Base-by-base conservation (phyloP, 176 grass and related monocot genomes). In the Thalia dealbata region DNA sequence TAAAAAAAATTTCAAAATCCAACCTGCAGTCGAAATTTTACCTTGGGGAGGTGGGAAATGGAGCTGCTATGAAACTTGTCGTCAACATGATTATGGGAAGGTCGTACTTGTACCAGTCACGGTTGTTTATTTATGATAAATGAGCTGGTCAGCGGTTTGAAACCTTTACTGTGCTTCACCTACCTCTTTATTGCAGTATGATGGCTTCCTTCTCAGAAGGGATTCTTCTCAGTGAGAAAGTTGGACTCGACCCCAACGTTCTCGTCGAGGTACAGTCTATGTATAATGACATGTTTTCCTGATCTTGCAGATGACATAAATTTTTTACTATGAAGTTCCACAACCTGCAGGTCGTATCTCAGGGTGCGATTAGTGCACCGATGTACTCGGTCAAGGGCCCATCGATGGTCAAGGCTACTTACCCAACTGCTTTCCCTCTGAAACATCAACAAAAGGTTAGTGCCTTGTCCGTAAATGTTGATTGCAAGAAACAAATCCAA, bases 81-180 rank as follows among this genome's bases (percentile, higher is more conserved):
- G 93, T 97, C 73, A 97, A 97, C 73, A 97, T 90, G 93, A 88
- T 97, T 24, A 96, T 96, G 93, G 87, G 93, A 72, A 92, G 89
- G 93, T 97, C 71, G 52, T 48, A 61, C 71, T 71, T 75, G 69
- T 71, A 15, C 24, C 14, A 26, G 11, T 14, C 24, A 43, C 25
- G 22, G 8, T 23, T 32, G 42, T 70, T 5, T 12, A 14, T 6
- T 18, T 18, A 16, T 42, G 10, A n/a, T 42, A 22, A 2, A 44
- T 21, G 6, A 69, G 7, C 30, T 43, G 21, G 3, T 11, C 18
- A 7, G 59, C 18, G 14, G 14, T 43, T 69, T 67, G 6, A 9
- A 9, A 42, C 8, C 44, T n/a, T 43, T 26, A 2, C 16, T 51
- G 30, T 71, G 27, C n/a, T 38, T 4, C 32, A 38, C 2, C 46